Evolutionary conservation across 495 filamentous ascomycete species (phyloP).

Genomic region (Sporormia fimetaria): DNA sequence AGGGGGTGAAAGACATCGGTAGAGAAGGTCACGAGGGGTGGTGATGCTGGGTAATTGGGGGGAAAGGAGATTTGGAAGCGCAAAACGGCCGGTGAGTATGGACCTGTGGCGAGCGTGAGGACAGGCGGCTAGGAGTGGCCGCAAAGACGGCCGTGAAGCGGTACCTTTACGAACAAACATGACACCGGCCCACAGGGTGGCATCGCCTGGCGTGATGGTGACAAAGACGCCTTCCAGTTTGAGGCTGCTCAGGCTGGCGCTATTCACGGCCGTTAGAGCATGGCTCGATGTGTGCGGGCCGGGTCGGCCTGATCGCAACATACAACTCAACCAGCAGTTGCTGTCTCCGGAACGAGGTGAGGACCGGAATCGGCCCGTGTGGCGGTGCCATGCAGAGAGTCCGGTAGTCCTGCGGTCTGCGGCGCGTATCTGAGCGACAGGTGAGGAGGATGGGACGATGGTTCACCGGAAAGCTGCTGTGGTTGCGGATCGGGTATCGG

Average conservation of each 20-base stretch:
- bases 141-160: neutral
- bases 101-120: neutral
- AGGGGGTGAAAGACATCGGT: slow-evolving; percentile 93
- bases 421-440: no score
- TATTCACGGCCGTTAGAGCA: neutral
- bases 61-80: slow-evolving; percentile 87
- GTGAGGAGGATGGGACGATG: no score
- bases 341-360: slow-evolving; percentile 25
- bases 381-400: slow-evolving; percentile 16
- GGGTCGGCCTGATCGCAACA: no score
- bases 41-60: slow-evolving; percentile 60
- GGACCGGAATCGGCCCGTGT: slow-evolving; percentile 4
- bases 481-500: no score
- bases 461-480: no score
- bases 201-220: slow-evolving; percentile 68
- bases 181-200: slow-evolving; percentile 74
- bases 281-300: no score
- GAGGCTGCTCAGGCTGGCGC: slow-evolving; percentile 67
- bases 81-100: slow-evolving; percentile 41
- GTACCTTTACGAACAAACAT: slow-evolving; percentile 79
- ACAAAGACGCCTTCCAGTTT: slow-evolving; percentile 79
- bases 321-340: slow-evolving; percentile 28
- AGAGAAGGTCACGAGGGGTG: slow-evolving; percentile 74
- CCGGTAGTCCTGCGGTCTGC: no score
- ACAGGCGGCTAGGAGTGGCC: neutral